Evolutionary conservation across 768 basidiomycete genomes (phyloP).

Genomic region (Dacryopinax primogenitus): DNA sequence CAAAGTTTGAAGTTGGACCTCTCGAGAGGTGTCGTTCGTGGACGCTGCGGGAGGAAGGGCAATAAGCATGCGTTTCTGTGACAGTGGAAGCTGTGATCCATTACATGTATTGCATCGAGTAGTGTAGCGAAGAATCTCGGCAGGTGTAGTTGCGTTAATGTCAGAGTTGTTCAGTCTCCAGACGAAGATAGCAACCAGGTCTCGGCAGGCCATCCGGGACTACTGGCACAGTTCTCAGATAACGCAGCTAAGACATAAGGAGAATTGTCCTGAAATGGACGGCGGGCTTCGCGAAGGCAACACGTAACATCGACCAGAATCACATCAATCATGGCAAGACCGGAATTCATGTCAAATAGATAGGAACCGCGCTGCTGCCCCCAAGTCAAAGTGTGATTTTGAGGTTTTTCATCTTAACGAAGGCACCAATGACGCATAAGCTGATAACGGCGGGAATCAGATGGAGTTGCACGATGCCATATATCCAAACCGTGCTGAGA

Average conservation of each 20-base stretch:
- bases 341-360: not conserved
- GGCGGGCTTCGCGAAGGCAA: not conserved
- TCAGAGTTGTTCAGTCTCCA: not conserved
- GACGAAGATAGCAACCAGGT: not conserved
- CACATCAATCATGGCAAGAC: not conserved
- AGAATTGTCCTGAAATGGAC: not conserved
- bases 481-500: constrained; percentile 66
- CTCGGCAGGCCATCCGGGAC: not conserved
- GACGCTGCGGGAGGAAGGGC: not conserved
- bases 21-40: not conserved
- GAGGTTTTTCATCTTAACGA: constrained; percentile 11
- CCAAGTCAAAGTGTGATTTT: constrained; percentile 8
- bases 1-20: not conserved
- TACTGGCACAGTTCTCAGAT: not conserved
- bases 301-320: not conserved
- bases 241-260: not conserved
- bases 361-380: not conserved
- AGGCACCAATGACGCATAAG: constrained; percentile 35
- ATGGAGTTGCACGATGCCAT: constrained; percentile 55
- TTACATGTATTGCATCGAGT: not conserved
- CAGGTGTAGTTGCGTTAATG: not conserved
- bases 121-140: not conserved
- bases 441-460: constrained; percentile 48
- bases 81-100: not conserved
- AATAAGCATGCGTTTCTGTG: not conserved